Percentiles rank a stretch among this genome's conserved stretches.
Evolutionary conservation across 805 yeast species (phyloP).

Genomic region (Yarrowia sp.): DNA sequence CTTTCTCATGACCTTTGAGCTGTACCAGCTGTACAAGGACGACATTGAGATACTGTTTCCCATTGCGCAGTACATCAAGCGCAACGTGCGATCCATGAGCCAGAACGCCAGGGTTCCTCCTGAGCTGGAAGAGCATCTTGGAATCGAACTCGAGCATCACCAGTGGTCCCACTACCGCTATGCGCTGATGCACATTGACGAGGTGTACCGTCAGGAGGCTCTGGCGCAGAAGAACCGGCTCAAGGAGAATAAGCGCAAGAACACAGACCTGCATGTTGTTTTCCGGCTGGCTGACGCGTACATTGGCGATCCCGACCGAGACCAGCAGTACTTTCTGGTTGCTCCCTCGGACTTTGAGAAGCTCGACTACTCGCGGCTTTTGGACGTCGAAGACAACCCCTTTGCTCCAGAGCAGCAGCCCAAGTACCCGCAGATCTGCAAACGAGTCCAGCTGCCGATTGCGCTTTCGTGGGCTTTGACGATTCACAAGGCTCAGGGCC

Average conservation of each 20-base stretch:
- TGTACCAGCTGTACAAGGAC: neutral
- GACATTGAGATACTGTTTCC: neutral
- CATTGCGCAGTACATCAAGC: neutral
- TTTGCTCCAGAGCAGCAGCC: no score
- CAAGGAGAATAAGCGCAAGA: neutral
- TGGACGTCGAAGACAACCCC: neutral
- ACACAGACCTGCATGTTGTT: neutral
- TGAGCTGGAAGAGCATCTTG: neutral
- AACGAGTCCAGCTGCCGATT: slow-evolving; percentile 64
- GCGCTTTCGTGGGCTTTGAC: slow-evolving; percentile 93
- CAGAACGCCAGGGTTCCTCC: neutral
- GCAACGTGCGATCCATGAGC: neutral
- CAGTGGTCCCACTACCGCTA: neutral
- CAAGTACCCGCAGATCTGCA: neutral
- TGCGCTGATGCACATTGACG: slow-evolving; percentile 13
- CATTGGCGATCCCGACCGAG: neutral
- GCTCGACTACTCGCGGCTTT: neutral
- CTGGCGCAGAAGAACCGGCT: neutral
- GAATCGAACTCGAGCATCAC: neutral
- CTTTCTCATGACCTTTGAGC: neutral
- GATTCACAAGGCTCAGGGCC: slow-evolving; percentile 95
- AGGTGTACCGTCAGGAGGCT: slow-evolving; percentile 7
- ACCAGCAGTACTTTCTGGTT: neutral
- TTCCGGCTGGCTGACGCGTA: slow-evolving; percentile 8
- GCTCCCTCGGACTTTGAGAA: neutral